Percentiles rank a stretch among this genome's conserved stretches.
Conservation (phyloP, 139 green algal genomes). For the Chara braunii region DNA sequence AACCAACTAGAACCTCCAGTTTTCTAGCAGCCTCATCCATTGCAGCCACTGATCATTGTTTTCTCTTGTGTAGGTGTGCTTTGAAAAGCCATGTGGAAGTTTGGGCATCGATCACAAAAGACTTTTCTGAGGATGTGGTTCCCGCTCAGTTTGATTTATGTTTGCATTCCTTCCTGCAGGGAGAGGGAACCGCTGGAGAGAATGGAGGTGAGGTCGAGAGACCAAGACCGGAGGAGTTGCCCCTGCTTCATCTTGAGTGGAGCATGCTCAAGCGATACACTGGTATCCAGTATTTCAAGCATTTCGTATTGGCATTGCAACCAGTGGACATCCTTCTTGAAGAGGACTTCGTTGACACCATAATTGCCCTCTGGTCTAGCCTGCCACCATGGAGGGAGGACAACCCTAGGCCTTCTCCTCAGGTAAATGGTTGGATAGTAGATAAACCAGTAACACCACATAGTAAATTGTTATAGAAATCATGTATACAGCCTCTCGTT, state of each 20-base stretch:
- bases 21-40: too few species aligned
- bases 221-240: neutral
- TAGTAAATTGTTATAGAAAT: neutral
- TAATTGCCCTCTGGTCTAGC: slow-evolving; percentile 32
- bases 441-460: neutral
- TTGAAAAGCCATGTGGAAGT: too few species aligned
- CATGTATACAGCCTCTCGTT: too few species aligned
- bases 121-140: too few species aligned
- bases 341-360: slow-evolving; percentile 52
- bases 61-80: too few species aligned
- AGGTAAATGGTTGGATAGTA: neutral
- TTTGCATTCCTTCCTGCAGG: too few species aligned
- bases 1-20: too few species aligned
- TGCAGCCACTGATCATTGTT: too few species aligned
- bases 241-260: slow-evolving; percentile 11
- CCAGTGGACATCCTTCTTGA: slow-evolving; percentile 54
- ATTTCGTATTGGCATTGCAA: slow-evolving; percentile 37
- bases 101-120: too few species aligned
- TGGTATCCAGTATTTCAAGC: slow-evolving; percentile 42
- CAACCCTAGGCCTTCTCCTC: neutral
- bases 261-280: slow-evolving; percentile 39
- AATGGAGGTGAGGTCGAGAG: neutral
- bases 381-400: slow-evolving; percentile 37
- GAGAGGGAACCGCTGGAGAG: too few species aligned
- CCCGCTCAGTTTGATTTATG: too few species aligned